Evolutionary conservation across 176 grass and related monocot species (phyloP), one percentile per base, ranked within the genome.

Genomic region (Phoenix dactylifera): DNA sequence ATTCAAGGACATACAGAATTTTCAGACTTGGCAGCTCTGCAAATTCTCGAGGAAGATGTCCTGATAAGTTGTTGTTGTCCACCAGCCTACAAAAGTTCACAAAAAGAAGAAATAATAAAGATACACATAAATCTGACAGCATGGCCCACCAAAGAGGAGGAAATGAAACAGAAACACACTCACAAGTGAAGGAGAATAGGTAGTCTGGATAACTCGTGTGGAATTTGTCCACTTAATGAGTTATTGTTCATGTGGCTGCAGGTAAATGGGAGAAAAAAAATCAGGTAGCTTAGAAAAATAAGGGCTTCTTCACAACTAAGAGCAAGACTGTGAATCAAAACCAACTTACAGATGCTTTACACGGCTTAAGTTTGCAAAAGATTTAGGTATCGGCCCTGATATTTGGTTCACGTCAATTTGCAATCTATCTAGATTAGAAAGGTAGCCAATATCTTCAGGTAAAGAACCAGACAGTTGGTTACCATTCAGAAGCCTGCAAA

Each of bases 161-260:
- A 69, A 29, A 67, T 58, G 67, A 60, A 49, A 10, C 65, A 23
- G 5, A 10, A 30, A 48, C 24, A 35, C 48, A 69, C 93, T 82
- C 80, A 97, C 93, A 97, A 61, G 72, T 91, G 87, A 3, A 77
- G 52, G 22, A 91, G 84, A 51, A 1, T 0, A 63, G 69, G 78
- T 69, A 97, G 63, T 75, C 55, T 68, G 20, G 69, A 97, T 48
- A 97, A 49, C 57, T 97, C 93, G 54, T 51, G 57, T 48, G 93
- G 93, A 57, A 97, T 88, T 85, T 85, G 76, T 51, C 93, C 87
- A 70, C 93, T 97, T 66, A 97, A 74, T 64, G 93, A 97, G 57
- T 97, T 97, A 49, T 97, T 97, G 77, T 97, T 97, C 93, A 97
- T 91, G 70, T 97, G 87, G 39, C 93, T 97, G 26, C 35, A 44